These are phyloP conservation scores for Hypoxylon rickii DNA, from an alignment of 495 filamentous ascomycete species.

Conservation along the genomic window DNA sequence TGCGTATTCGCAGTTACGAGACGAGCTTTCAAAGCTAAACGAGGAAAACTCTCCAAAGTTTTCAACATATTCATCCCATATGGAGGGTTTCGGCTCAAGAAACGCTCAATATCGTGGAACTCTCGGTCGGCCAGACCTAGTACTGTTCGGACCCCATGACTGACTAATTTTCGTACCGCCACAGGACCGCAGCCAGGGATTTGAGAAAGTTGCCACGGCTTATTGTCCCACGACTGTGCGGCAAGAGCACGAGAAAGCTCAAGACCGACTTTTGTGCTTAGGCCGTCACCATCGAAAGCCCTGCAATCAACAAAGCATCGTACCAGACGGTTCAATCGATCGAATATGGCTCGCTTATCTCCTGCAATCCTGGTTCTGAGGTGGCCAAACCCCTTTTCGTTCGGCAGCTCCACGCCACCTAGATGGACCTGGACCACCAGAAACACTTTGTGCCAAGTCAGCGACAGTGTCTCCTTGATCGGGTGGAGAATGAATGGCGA, in stretches of 20 bases:
- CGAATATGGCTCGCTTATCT: constrained; percentile 75
- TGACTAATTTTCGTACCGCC: constrained; percentile 75
- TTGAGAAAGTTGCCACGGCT: constrained; percentile 83
- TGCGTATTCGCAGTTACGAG: constrained; percentile 35
- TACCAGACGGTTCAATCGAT: constrained; percentile 72
- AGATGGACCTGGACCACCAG: constrained; percentile 83
- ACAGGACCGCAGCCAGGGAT: constrained; percentile 81
- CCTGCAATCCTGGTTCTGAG: constrained; percentile 64
- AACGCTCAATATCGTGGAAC: constrained; percentile 72
- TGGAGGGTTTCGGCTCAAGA: constrained; percentile 79
- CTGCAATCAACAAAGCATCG: constrained; percentile 89
- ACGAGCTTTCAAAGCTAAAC: constrained; percentile 59
- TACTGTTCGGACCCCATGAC: constrained; percentile 70
- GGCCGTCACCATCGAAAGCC: constrained; percentile 66
- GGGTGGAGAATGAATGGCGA: constrained; percentile 72
- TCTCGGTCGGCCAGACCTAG: constrained; percentile 71
- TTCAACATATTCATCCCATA: constrained; percentile 75
- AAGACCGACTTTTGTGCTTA: constrained; percentile 69
- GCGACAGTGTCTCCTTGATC: constrained; percentile 74
- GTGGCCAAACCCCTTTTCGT: constrained; percentile 63
- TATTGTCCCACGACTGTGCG: constrained; percentile 85
- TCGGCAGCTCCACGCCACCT: constrained; percentile 72
- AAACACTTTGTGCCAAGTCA: constrained; percentile 81
- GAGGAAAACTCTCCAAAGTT: constrained; percentile 72
- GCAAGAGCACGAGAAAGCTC: constrained; percentile 79